Evolutionary conservation across 192 early-diverging fungal genomes (phyloP).

Genomic region (Mortierella hygrophila): DNA sequence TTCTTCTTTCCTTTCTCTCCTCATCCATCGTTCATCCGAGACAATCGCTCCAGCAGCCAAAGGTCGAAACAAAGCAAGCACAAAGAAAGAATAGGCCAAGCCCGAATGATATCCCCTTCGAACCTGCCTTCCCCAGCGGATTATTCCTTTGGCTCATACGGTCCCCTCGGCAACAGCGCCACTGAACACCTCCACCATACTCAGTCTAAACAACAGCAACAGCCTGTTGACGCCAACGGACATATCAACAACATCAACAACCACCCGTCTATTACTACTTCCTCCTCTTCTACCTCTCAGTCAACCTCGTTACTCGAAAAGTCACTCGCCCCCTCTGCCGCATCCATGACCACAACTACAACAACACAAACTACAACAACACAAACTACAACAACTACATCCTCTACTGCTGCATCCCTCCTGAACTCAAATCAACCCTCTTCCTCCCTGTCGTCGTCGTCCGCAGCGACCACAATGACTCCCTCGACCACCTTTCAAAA

Average conservation of each 20-base stretch:
- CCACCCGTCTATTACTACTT: neutral
- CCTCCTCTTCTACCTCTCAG: neutral
- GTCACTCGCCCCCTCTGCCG: neutral
- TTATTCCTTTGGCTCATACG: slow-evolving; percentile 51
- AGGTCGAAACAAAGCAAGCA: neutral
- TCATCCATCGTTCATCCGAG: slow-evolving; percentile 2
- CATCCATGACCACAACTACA: neutral
- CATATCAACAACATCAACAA: neutral
- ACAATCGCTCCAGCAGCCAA: neutral
- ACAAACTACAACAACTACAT: neutral
- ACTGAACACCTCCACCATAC: neutral
- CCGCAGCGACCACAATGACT: neutral
- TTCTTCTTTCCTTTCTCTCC: neutral
- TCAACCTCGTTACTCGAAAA: neutral
- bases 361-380: neutral
- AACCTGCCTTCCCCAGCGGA: slow-evolving; percentile 46
- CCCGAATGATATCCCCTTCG: slow-evolving; percentile 48
- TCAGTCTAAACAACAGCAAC: slow-evolving; percentile 1
- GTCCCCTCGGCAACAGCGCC: neutral
- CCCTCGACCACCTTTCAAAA: slow-evolving; percentile 27
- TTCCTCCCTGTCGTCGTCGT: neutral
- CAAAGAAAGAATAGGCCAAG: neutral
- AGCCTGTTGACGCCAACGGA: neutral
- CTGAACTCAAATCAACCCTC: slow-evolving; percentile 5
- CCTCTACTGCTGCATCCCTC: neutral